Base-by-base conservation (phyloP, 768 basidiomycete genomes). In the Leccinum variicolor region DNA sequence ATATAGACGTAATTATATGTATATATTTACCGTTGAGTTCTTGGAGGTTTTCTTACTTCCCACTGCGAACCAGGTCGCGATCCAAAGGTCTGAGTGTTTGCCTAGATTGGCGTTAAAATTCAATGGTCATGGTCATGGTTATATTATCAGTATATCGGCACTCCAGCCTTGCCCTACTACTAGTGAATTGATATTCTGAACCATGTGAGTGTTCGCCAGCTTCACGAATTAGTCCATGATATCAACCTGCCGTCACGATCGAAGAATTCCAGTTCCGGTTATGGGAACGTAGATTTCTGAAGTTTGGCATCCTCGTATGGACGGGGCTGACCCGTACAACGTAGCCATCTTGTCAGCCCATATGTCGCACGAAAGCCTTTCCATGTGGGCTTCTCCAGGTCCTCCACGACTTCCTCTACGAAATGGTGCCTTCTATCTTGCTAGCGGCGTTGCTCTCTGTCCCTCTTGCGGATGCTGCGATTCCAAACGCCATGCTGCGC, bases 401-500 rank as follows among this genome's bases (percentile, higher is more conserved):
- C 39, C 39, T 41, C n/a, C 17, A 41, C 9, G 8, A n/a, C n/a
- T 41, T 41, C 39, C n/a, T 41, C 39, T 10, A n/a, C 39, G 39
- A 41, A 4, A 41, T 41, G 39, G 9, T 41, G 15, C n/a, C 9
- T 41, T 41, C n/a, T 10, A 47, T 45, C 2, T 31, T 55, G 13
- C 23, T 69, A 2, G 52, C 56, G 6, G 60, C 47, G 2, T 45
- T 67, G 11, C 39, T 69, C 15, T 59, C 39, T n/a, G 0, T 59
- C 17, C 52, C 57, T 6, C 48, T 66, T 15, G 54, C 56, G 26
- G 48, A 62, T 57, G 70, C 69, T 1, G 66, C 65, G 0, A 56
- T 68, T 48, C 55, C 48, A 23, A 61, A 46, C 49, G 52, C 70
- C 29, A 63, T 70, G 68, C 57, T 72, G 0, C 68, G 62, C 15